Percentiles rank a stretch among this genome's conserved stretches.
phyloP scores from a whole-genome alignment of 129 eudicot species.

The Chrysanthemum lavandulifolium region DNA sequence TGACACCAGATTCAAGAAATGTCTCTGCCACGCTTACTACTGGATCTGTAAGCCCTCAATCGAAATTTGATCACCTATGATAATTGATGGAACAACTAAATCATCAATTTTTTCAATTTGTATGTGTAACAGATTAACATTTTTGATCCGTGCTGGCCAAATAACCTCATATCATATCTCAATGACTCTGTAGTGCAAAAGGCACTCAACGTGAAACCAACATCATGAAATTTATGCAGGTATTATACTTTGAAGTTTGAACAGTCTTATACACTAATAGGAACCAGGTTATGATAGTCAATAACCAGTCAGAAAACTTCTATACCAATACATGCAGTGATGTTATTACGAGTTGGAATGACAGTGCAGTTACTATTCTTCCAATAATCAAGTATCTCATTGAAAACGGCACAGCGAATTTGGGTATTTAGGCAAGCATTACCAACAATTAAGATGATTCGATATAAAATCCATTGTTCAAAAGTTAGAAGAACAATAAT shows the following conservation, averaged over 20 bases:
- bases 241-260: constrained; percentile 15
- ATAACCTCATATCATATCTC: constrained; percentile 26
- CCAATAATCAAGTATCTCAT: constrained; percentile 47
- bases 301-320: not conserved
- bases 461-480: not conserved
- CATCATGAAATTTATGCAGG: constrained; percentile 34
- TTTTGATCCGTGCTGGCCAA: constrained; percentile 42
- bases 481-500: not conserved
- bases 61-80: constrained; percentile 11
- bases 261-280: not conserved
- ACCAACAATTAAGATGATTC: not conserved
- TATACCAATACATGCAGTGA: constrained; percentile 20
- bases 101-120: not conserved
- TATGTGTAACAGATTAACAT: constrained; percentile 24
- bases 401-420: constrained; percentile 32
- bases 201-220: constrained; percentile 44
- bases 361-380: constrained; percentile 33
- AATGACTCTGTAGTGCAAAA: constrained; percentile 34
- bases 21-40: constrained; percentile 20
- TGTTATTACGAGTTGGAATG: constrained; percentile 36
- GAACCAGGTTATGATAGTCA: not conserved
- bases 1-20: constrained; percentile 12
- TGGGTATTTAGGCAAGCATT: constrained; percentile 50
- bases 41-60: constrained; percentile 28
- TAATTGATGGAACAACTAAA: not conserved